Base-by-base conservation (phyloP, 169 alveolate species). In the Plasmodium billcollinsi region DNA sequence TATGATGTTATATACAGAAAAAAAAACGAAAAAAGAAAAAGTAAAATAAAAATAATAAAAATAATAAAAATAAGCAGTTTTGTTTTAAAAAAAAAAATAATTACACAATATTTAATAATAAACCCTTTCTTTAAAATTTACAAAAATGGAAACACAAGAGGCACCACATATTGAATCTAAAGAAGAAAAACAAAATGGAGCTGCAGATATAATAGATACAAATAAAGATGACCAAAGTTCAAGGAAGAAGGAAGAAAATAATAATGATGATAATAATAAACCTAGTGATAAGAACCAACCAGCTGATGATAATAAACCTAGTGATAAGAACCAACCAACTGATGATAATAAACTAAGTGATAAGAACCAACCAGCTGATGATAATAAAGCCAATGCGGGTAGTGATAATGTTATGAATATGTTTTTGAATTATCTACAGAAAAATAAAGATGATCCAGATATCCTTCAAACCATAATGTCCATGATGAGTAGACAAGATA, bases 401-500 rank as follows among this genome's bases (percentile, higher is more conserved):
- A 83, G 56, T 29, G 92, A 62, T 3, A 74, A 72, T 43, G 88
- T 72, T 58, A 86, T 86, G 88, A 61, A 61, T 43, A 72, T 72
- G 76, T 56, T 86, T 72, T 54, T 86, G 54, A 49, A 33, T 14
- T 86, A 72, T 45, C 21, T 86, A 56, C 92, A 86, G 65, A 86
- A 62, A 52, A 86, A 86, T 72, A 86, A 86, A 54, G 88, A 86
- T 73, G 88, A 86, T 21, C 92, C 92, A 9, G 39, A 59, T 29
- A 14, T 72, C 33, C 70, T 86, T 50, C 92, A 86, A 62, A 58
- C 67, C 9, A 24, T 86, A 73, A 15, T 86, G 58, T 71, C 49
- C 33, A 49, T 86, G 66, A 73, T 86, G 88, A 18, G 24, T 11
- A 54, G 69, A 47, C 69, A 76, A 69, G 56, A 50, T 15, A 65